Conservation (phyloP, 2,329 filamentous ascomycete genomes). For the Phaeosphaeria sp. region DNA sequence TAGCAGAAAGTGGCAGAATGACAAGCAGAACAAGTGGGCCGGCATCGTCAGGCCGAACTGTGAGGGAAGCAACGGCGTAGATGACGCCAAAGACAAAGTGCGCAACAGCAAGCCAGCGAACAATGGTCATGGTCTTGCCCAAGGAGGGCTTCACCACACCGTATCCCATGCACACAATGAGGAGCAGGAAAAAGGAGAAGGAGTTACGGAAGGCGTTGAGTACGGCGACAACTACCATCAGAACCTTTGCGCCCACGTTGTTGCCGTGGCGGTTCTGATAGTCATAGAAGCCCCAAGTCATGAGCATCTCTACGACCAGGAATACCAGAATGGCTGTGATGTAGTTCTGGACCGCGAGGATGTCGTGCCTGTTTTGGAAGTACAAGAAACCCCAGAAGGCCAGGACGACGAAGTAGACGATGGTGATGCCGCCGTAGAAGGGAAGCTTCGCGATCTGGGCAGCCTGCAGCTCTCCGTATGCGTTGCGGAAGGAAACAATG, state of each 20-base stretch:
- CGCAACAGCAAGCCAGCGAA: constrained; percentile 85
- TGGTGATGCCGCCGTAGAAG: constrained; percentile 93
- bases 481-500: constrained; percentile 90
- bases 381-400: constrained; percentile 95
- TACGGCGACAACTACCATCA: constrained; percentile 90
- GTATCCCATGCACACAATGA: constrained; percentile 99
- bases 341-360: constrained; percentile 97
- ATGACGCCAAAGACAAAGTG: constrained; percentile 96
- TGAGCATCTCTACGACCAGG: constrained; percentile 92
- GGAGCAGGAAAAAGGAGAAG: constrained; percentile 95
- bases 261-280: constrained; percentile 90
- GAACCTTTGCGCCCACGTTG: constrained; percentile 79
- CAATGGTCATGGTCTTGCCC: constrained; percentile 91
- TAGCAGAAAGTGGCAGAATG: constrained; percentile 88
- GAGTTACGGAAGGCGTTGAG: constrained; percentile 94
- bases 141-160: constrained; percentile 94
- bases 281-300: constrained; percentile 99
- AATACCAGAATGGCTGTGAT: constrained; percentile 97
- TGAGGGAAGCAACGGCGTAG: constrained; percentile 87
- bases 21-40: constrained; percentile 91
- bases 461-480: constrained; percentile 93
- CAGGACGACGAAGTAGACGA: constrained; percentile 87
- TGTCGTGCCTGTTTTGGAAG: constrained; percentile 91
- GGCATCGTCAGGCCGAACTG: constrained; percentile 86
- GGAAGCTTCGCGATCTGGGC: constrained; percentile 96